Evolutionary conservation across 2,329 filamentous ascomycete species (phyloP).

Genomic region (Zymoseptoria pseudotritici): DNA sequence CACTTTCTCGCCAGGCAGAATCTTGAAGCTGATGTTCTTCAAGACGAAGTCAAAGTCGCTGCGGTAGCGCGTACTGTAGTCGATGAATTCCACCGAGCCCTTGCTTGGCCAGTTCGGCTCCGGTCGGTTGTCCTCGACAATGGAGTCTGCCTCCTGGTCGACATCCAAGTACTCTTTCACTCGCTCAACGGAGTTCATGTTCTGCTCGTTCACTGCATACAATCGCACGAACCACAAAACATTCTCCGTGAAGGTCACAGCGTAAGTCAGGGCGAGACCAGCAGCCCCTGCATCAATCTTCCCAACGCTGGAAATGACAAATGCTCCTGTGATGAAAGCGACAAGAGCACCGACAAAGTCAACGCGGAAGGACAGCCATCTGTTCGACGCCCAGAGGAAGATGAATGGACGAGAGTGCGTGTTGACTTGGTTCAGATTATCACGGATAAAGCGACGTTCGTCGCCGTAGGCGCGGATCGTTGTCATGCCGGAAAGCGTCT

Average conservation of each 20-base stretch:
- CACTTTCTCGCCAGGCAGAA: conserved; percentile 80
- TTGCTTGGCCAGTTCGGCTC: conserved; percentile 74
- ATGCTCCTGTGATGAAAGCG: conserved; percentile 85
- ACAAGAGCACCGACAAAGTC: conserved; percentile 87
- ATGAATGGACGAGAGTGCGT: conserved; percentile 89
- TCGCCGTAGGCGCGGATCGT: conserved; percentile 96
- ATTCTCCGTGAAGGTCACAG: conserved; percentile 94
- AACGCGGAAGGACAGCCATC: conserved; percentile 90
- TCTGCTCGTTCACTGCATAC: conserved; percentile 93
- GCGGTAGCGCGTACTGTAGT: conserved; percentile 85
- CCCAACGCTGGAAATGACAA: conserved; percentile 77
- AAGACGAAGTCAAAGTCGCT: conserved; percentile 81
- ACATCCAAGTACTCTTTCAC: conserved; percentile 96
- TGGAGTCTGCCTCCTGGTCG: conserved; percentile 77
- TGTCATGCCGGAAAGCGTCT: conserved; percentile 88
- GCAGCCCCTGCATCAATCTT: conserved; percentile 83
- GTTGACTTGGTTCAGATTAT: conserved; percentile 84
- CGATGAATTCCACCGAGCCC: conserved; percentile 78
- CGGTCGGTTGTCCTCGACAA: conserved; percentile 73
- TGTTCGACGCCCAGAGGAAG: conserved; percentile 91
- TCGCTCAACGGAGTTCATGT: conserved; percentile 98
- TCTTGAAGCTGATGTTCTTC: conserved; percentile 75
- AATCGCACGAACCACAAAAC: conserved; percentile 92
- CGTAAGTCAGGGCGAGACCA: conserved; percentile 89
- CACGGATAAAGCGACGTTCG: conserved; percentile 83